These are phyloP conservation scores for Rhizophora apiculata DNA, from an alignment of 345 rosid genomes.

Conservation along the genomic window DNA sequence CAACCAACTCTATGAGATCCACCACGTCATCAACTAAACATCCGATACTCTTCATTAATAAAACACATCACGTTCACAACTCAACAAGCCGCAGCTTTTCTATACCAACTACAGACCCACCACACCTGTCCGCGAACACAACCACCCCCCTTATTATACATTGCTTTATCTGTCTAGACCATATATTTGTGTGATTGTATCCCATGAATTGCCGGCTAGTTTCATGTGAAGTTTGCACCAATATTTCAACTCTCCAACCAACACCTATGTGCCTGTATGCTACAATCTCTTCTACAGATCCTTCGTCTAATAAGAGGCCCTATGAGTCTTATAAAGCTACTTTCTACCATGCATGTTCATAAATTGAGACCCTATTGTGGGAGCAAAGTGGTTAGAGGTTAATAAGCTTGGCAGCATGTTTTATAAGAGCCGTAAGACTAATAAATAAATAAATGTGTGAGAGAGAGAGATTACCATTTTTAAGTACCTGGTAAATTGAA, in stretches of 20 bases:
- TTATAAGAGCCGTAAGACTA: too few species aligned
- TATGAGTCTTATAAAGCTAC: too few species aligned
- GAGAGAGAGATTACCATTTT: too few species aligned
- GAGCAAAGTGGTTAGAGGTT: too few species aligned
- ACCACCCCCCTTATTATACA: background rate
- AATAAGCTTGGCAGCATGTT: too few species aligned
- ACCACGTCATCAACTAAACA: constrained; percentile 22
- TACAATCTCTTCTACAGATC: background rate
- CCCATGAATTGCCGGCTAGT: constrained; percentile 4
- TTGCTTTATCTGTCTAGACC: background rate
- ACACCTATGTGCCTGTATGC: background rate
- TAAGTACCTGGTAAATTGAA: too few species aligned
- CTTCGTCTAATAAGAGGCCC: background rate
- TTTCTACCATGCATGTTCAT: too few species aligned
- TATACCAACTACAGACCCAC: too few species aligned
- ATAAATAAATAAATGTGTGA: too few species aligned
- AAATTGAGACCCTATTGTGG: too few species aligned
- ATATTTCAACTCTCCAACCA: constrained; percentile 2
- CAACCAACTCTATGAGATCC: constrained; percentile 25
- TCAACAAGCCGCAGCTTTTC: too few species aligned
- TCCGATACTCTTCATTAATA: constrained; percentile 12
- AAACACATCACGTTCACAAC: background rate
- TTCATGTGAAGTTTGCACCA: constrained; percentile 37
- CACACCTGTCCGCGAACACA: too few species aligned
- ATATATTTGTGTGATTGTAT: background rate